Base-by-base conservation (phyloP, 768 basidiomycete species). In the Mrakia hoshinonis region DNA sequence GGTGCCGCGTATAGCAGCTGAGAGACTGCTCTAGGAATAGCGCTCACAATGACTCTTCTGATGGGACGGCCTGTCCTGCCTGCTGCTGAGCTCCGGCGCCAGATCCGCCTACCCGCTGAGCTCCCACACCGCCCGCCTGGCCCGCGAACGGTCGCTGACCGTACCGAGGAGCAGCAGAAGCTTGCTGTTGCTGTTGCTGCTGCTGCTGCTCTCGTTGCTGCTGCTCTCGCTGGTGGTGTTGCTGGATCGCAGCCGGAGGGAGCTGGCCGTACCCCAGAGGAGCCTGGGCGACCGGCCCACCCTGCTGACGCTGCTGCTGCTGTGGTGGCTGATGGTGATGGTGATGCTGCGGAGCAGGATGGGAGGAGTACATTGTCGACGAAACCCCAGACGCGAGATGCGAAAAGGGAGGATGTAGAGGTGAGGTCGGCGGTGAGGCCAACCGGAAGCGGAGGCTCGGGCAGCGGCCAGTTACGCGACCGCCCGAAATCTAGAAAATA, bases 121-220 rank as follows among this genome's bases (percentile, higher is more conserved):
- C 51, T 43, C 29, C 2, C 20, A 13, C 39, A 36, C 52, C 38
- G 1, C 31, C 38, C 39, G 68, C 29, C 34, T 12, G 29, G 26
- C 31, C 65, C 24, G 46, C 65, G 9, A 36, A 52, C 22, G 26
- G 26, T 10, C 60, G 68, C 4, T 38, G 67, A n/a, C 22, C 24
- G 22, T 47, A 34, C n/a, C 24, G 31, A 22, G 54, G 48, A 55
- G 46, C 26, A 12, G 38, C 22, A 26, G n/a, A 24, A 29, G 31
- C 34, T 10, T 51, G 48, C n/a, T 12, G 36, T 48, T 69, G 68
- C 46, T 61, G 61, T 11, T 69, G 68, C n/a, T 51, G 26, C n/a
- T 60, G 68, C 6, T 48, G 55, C 38, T 46, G 61, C 13, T 48
- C 47, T 48, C 24, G 66, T 7, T 34, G 66, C 18, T 26, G 49